Evolutionary conservation across 768 basidiomycete species (phyloP).

Genomic region (Psilocybe sp.): DNA sequence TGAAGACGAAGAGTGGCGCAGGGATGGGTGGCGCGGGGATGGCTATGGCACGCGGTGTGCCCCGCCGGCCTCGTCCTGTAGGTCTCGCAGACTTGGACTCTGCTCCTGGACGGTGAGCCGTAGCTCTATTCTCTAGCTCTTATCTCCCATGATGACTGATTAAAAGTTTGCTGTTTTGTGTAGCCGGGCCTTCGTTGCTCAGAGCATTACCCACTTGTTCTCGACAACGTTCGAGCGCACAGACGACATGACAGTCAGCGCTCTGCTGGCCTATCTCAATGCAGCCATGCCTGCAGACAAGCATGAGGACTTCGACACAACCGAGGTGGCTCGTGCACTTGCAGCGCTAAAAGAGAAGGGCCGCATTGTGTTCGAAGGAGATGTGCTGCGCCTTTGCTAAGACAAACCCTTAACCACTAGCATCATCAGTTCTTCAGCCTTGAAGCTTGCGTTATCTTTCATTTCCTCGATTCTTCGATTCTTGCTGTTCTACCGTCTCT

Average conservation of each 20-base stretch:
- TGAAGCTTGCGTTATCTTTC: too few relatives aligned
- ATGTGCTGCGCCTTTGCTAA: conserved; percentile 30
- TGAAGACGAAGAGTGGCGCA: too few relatives aligned
- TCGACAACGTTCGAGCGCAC: conserved; percentile 60
- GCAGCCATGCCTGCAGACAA: conserved; percentile 76
- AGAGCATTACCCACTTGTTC: conserved; percentile 65
- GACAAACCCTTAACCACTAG: too few relatives aligned
- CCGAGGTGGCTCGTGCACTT: conserved; percentile 58
- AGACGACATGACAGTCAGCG: conserved; percentile 70
- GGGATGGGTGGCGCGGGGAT: background rate
- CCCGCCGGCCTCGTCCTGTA: conserved; percentile 30
- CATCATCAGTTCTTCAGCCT: too few relatives aligned
- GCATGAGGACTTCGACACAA: conserved; percentile 79
- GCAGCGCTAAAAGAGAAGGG: conserved; percentile 45
- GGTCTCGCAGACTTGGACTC: conserved; percentile 61
- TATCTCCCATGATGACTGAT: background rate
- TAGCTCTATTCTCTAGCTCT: conserved; percentile 3
- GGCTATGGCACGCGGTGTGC: conserved; percentile 1
- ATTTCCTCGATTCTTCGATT: too few relatives aligned
- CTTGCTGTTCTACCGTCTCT: too few relatives aligned
- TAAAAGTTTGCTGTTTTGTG: background rate
- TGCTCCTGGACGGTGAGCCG: conserved; percentile 54
- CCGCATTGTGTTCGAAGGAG: conserved; percentile 49
- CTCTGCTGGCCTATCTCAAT: conserved; percentile 70
- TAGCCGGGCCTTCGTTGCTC: conserved; percentile 58